Base-by-base conservation (phyloP, 1,139 yeast species). In the Martiniozyma asiatica region DNA sequence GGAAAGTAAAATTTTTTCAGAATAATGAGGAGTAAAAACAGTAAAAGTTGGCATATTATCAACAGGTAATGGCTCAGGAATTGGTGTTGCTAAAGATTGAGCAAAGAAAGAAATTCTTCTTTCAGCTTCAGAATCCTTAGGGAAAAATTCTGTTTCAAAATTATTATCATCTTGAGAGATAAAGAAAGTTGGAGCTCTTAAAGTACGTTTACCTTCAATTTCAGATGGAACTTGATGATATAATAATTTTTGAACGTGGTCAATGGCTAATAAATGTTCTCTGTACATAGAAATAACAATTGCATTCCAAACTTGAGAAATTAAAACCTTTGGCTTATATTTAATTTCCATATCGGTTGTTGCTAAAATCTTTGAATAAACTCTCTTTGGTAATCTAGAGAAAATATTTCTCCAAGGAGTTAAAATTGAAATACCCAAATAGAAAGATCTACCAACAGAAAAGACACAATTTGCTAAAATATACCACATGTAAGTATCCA, bases 1-100 rank as follows among this genome's bases (percentile, higher is more conserved):
- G 24, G 97, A 85, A 40, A 89, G 65, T 53, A 89, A 68, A 48
- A 89, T 87, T 77, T 92, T 89, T 68, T 89, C 98, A 40, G 95
- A 75, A 63, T 89, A 89, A 58, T 89, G 98, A 55, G 98, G 98
- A 48, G 94, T 87, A 63, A 89, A 70, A 32, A 89, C 98, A 31
- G 97, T 85, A 57, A 89, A 89, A 9, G 97, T 89, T 39, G 98
- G 98, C 98, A 89, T 89, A 65, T 89, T 89, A 61, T 89, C 98
- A 45, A 89, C 96, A 23, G 98, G 98, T 50, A 89, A 68, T 38
- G 98, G 97, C 61, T 89, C 97, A 41, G 94, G 94, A 49, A 89
- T 87, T 44, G 98, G 98, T 37, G 97, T 89, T 32, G 98, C 93
- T 59, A 89, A 68, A 15, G 97, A 87, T 61, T 89, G 98, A 36